Evolutionary conservation across 352 stramenopile genomes (phyloP).

Genomic region (Pilasporangium apinafurcum): DNA sequence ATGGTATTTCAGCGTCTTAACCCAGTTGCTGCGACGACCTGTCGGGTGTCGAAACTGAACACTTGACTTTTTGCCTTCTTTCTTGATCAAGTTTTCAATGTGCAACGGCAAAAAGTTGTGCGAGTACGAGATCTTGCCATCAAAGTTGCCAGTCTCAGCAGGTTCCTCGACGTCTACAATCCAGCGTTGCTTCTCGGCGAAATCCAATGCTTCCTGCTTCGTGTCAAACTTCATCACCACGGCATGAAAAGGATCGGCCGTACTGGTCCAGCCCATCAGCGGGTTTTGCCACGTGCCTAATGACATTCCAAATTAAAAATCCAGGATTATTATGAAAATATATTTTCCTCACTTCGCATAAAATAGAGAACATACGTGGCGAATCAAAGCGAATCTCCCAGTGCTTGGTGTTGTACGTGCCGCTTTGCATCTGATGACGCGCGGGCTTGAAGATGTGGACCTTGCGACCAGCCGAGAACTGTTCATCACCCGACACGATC

Average conservation of each 20-base stretch:
- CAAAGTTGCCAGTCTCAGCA: conserved; percentile 54
- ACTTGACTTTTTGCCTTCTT: conserved; percentile 69
- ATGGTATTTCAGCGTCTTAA: conserved; percentile 87
- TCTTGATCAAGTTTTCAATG: conserved; percentile 73
- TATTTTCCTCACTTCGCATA: no score
- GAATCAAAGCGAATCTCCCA: conserved; percentile 81
- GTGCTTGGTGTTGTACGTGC: conserved; percentile 74
- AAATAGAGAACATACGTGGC: no score
- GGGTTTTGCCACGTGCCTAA: conserved; percentile 91
- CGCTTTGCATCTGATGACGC: conserved; percentile 84
- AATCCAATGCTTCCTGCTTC: conserved; percentile 73
- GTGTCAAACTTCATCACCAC: conserved; percentile 87
- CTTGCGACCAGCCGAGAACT: conserved; percentile 64
- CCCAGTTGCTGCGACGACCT: conserved; percentile 76
- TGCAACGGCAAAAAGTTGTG: conserved; percentile 80
- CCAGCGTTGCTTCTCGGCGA: conserved; percentile 85
- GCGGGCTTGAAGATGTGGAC: conserved; percentile 65
- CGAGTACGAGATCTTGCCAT: conserved; percentile 80
- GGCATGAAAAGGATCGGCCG: conserved; percentile 81
- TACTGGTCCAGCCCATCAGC: conserved; percentile 93
- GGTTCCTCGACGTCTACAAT: conserved; percentile 81
- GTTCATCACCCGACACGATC: conserved; percentile 54
- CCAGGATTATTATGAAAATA: not conserved
- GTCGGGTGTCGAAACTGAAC: conserved; percentile 75
- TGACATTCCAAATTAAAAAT: no score